Evolutionary conservation across 2,329 filamentous ascomycete species (phyloP), one percentile per base, ranked within the genome.

Genomic region (Cladosporium sp.): DNA sequence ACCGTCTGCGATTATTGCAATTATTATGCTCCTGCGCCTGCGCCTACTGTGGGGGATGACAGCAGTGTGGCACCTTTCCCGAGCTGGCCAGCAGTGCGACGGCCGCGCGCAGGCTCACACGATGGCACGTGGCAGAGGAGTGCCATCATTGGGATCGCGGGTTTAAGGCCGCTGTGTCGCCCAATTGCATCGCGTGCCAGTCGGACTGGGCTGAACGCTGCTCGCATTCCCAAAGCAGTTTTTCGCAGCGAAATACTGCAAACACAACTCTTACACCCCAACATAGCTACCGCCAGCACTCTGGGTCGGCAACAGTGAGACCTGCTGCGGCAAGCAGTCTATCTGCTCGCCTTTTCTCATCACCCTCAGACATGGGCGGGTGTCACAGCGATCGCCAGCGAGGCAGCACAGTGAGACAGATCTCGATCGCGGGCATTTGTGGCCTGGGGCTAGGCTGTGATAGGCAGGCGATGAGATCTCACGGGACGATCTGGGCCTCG

Each of bases 381-480:
- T 40, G 30, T 30, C 40, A 36, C 42, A 28, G 30, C 25, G 19
- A 34, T 47, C 28, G 47, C 14, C 20, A 19, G 17, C 20, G 37
- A 19, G 11, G 52, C 51, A 36, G 38, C 22, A 30, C 28, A 42
- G 54, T 39, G 42, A 47, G 25, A 49, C 54, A 56, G 54, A 56
- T 56, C 54, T 56, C 54, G 54, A 56, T 56, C 42, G 54, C 54
- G 36, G 30, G 54, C 54, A 56, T 56, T 38, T 34, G 15, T n/a
- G 17, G n/a, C n/a, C 28, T 25, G n/a, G 14, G 34, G 14, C 54
- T 56, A 56, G 54, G 19, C 54, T 43, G 30, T 4, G 39, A 19
- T 56, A 55, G 51, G 51, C 51, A 55, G 51, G 38, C 28, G 17
- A 25, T 56, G 52, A 56, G 54, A 56, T 56, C 54, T 37, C 54